These are phyloP conservation scores for Zopfochytrium polystomum DNA, from an alignment of 371 early-diverging fungal genomes.

Conservation along the genomic window DNA sequence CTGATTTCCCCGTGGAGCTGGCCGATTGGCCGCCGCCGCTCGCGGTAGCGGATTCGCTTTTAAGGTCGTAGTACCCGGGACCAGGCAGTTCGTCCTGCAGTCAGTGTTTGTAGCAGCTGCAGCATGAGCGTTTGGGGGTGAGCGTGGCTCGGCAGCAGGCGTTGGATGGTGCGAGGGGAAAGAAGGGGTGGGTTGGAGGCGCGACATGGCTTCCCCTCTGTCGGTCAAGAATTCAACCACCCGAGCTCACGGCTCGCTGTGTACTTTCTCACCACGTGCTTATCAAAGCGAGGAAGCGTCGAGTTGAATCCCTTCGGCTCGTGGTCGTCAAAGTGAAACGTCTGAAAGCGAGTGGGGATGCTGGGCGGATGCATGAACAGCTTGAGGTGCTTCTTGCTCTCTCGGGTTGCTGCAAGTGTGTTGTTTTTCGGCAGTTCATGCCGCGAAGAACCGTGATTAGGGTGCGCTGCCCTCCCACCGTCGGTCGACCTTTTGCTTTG, in stretches of 20 bases:
- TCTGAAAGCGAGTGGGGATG: conserved; percentile 49
- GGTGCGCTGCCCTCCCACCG: no score
- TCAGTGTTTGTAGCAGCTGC: not conserved
- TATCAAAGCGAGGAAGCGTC: conserved; percentile 39
- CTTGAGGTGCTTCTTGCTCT: conserved; percentile 33
- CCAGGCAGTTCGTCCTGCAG: conserved; percentile 47
- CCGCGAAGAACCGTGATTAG: no score
- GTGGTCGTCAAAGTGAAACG: conserved; percentile 45
- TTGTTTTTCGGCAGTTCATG: no score
- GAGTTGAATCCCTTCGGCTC: conserved; percentile 45
- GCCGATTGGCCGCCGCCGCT: not conserved
- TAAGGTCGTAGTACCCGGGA: conserved; percentile 44
- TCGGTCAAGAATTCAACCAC: no score
- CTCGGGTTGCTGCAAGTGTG: no score
- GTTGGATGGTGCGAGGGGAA: not conserved
- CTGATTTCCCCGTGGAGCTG: not conserved
- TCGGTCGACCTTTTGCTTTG: no score
- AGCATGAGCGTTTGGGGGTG: not conserved
- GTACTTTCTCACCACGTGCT: conserved; percentile 18
- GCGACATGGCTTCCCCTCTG: no score
- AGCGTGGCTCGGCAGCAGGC: not conserved
- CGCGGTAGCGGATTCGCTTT: not conserved
- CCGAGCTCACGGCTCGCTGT: not conserved
- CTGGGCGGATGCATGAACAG: conserved; percentile 47
- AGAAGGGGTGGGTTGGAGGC: conserved; percentile 1